Conservation (phyloP, 306 rosid genomes). For the Arachis stenosperma region DNA sequence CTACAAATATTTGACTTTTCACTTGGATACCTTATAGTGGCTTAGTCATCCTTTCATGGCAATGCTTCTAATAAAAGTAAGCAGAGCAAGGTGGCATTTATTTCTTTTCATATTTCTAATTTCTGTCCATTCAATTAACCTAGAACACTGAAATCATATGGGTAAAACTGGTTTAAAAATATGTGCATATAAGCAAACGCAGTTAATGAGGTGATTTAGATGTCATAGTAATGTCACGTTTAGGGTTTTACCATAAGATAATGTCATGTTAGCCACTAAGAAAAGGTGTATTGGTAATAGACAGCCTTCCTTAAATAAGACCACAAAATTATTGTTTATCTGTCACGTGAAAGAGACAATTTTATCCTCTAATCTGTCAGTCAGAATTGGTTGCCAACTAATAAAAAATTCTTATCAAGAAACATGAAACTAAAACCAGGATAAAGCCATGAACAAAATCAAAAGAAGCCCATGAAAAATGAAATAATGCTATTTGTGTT, state of each 20-base stretch:
- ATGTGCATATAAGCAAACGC: conserved; percentile 1
- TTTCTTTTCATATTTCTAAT: not conserved
- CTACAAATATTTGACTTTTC: conserved; percentile 23
- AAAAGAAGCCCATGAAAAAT: conserved; percentile 17
- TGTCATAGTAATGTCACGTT: not conserved
- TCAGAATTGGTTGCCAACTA: not conserved
- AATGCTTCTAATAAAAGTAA: conserved; percentile 10
- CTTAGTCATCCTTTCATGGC: conserved; percentile 1
- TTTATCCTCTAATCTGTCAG: not conserved
- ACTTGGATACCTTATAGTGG: conserved; percentile 7
- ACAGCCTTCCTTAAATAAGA: conserved; percentile 21
- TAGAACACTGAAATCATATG: conserved; percentile 18
- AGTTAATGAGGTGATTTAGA: not conserved
- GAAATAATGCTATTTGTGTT: conserved; percentile 27
- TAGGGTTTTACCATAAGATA: not conserved
- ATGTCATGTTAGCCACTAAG: conserved; percentile 23
- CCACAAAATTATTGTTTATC: not conserved
- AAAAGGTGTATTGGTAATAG: not conserved
- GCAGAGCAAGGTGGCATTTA: conserved; percentile 4
- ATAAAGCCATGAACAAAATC: conserved; percentile 15
- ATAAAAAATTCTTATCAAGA: not conserved
- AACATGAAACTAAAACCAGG: not conserved
- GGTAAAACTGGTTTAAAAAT: conserved; percentile 2
- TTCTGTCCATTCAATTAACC: conserved; percentile 26
- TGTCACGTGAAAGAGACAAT: not conserved